These are phyloP conservation scores for Annulohypoxylon bovei DNA, from an alignment of 495 filamentous ascomycete species.

Conservation along the genomic window DNA sequence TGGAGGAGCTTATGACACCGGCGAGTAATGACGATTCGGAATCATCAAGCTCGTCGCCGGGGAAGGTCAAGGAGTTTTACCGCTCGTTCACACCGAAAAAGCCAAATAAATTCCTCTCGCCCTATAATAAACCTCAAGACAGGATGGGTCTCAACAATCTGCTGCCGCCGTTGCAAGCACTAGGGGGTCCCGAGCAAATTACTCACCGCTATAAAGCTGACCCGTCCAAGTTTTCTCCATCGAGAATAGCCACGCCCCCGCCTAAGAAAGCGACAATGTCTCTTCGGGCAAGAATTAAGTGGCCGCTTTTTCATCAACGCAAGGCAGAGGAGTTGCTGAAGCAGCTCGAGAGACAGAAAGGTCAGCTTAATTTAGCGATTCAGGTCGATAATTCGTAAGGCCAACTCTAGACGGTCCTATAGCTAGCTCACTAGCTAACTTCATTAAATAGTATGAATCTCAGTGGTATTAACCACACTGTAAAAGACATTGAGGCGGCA, in stretches of 20 bases:
- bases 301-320: constrained; percentile 14
- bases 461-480: not conserved
- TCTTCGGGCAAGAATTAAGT: constrained; percentile 15
- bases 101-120: not conserved
- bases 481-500: constrained; percentile 26
- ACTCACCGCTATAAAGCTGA: not conserved
- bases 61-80: not conserved
- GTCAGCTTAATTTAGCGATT: constrained; percentile 13
- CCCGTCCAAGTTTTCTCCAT: not conserved
- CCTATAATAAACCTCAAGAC: not conserved
- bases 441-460: constrained; percentile 26
- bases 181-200: not conserved
- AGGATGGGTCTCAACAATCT: not conserved
- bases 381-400: constrained; percentile 27
- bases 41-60: not conserved
- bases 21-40: not conserved
- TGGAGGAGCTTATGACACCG: constrained; percentile 12
- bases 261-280: constrained; percentile 1
- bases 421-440: constrained; percentile 1
- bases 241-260: not conserved
- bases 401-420: not conserved
- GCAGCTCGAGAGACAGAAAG: constrained; percentile 17
- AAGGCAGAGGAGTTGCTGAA: constrained; percentile 30
- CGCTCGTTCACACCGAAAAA: not conserved
- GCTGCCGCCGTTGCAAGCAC: not conserved